A percentile compares a stretch with the other conserved stretches of the same genome.
Conservation (phyloP, 2,329 filamentous ascomycete species). For the Madurella mycetomatis region DNA sequence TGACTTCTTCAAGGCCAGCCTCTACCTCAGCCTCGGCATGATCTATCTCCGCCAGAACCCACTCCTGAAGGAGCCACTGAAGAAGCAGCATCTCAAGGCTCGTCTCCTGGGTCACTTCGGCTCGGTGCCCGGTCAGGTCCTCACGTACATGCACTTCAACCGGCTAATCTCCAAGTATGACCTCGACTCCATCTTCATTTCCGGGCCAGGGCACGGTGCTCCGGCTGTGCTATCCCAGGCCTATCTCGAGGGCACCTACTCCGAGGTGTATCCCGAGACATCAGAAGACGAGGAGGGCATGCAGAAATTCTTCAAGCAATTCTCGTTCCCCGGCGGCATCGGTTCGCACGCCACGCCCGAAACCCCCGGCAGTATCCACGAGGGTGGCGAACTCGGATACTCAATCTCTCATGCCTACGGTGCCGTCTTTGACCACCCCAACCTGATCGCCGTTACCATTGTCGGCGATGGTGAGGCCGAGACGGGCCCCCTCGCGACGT, state of each 20-base stretch:
- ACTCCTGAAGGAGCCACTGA: conserved; percentile 64
- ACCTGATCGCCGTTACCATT: conserved; percentile 71
- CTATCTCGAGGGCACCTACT: conserved; percentile 73
- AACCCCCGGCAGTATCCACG: conserved; percentile 71
- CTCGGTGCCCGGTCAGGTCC: conserved; percentile 74
- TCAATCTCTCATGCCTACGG: conserved; percentile 76
- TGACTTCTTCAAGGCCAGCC: conserved; percentile 68
- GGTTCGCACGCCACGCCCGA: conserved; percentile 75
- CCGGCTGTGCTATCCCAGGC: conserved; percentile 71
- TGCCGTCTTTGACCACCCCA: conserved; percentile 68
- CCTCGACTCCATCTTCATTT: conserved; percentile 67
- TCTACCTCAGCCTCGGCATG: conserved; percentile 76
- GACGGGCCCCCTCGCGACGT: conserved; percentile 72
- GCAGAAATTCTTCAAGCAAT: conserved; percentile 75
- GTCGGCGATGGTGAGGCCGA: conserved; percentile 80
- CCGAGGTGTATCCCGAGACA: conserved; percentile 72
- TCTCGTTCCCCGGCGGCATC: conserved; percentile 76
- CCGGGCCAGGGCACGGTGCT: conserved; percentile 73
- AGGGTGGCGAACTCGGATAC: conserved; percentile 79
- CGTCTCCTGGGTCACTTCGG: conserved; percentile 75
- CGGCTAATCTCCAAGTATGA: conserved; percentile 77
- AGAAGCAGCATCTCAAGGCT: conserved; percentile 66
- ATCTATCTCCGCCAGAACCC: conserved; percentile 73
- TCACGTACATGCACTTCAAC: conserved; percentile 80
- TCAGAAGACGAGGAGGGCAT: conserved; percentile 64